These are phyloP conservation scores for Brassica rapa DNA, from an alignment of 345 rosid genomes.

Conservation along the genomic window DNA sequence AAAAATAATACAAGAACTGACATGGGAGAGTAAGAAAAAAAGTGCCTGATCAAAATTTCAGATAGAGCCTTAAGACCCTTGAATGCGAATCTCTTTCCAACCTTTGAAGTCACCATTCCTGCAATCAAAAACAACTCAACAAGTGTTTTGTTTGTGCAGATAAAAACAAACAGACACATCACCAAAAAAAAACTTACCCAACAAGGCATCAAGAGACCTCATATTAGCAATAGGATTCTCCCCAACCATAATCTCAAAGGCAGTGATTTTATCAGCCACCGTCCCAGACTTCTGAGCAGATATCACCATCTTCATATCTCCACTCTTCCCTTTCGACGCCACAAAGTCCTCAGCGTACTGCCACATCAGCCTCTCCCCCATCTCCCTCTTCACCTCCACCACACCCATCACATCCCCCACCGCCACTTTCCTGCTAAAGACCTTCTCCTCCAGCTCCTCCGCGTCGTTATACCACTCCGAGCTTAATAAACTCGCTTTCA, in stretches of 20 bases:
- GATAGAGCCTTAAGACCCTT: slow-evolving; percentile 83
- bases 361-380: slow-evolving; percentile 84
- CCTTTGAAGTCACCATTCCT: slow-evolving; percentile 95
- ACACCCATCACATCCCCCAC: slow-evolving; percentile 55
- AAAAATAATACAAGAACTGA: not conserved
- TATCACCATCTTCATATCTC: slow-evolving; percentile 81
- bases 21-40: slow-evolving; percentile 7
- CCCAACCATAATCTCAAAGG: slow-evolving; percentile 81
- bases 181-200: slow-evolving; percentile 54
- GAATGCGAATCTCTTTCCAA: slow-evolving; percentile 89
- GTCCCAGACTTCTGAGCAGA: slow-evolving; percentile 96
- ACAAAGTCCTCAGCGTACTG: slow-evolving; percentile 74
- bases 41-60: slow-evolving; percentile 79
- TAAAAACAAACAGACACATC: not conserved
- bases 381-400: slow-evolving; percentile 66
- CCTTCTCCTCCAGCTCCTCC: slow-evolving; percentile 68
- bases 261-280: slow-evolving; percentile 87
- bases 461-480: slow-evolving; percentile 79
- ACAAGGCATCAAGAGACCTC: slow-evolving; percentile 85
- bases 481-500: slow-evolving; percentile 65
- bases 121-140: slow-evolving; percentile 34
- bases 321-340: slow-evolving; percentile 62
- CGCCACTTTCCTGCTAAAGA: slow-evolving; percentile 46
- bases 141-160: not conserved
- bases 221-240: slow-evolving; percentile 90